These are phyloP conservation scores for Penstemon davidsonii DNA, from an alignment of 257 asterid genomes.

Conservation along the genomic window DNA sequence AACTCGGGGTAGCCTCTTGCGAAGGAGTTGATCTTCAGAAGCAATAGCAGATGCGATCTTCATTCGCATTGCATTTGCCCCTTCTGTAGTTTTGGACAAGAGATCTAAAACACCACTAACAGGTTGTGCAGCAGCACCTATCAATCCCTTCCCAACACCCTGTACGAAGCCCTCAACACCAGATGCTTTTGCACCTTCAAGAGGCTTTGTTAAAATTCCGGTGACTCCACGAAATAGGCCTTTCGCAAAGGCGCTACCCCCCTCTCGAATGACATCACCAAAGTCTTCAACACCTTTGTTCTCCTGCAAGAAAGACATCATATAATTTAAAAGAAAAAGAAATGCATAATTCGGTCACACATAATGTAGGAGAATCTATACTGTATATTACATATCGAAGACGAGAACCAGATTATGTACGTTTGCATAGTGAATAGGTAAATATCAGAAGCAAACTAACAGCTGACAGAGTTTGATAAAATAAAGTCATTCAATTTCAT, in stretches of 20 bases:
- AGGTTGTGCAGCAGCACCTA: slow-evolving; percentile 99
- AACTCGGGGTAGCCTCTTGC: slow-evolving; percentile 92
- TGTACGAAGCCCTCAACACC: slow-evolving; percentile 99
- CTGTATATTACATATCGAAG: slow-evolving; percentile 11
- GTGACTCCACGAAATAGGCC: slow-evolving; percentile 96
- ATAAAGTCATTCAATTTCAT: neutral
- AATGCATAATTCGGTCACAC: slow-evolving; percentile 21
- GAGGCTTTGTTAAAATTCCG: slow-evolving; percentile 96
- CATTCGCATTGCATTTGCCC: slow-evolving; percentile 99
- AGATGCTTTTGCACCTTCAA: slow-evolving; percentile 99
- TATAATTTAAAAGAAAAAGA: slow-evolving; percentile 18
- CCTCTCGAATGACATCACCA: slow-evolving; percentile 96
- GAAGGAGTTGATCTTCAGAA: slow-evolving; percentile 94
- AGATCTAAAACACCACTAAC: slow-evolving; percentile 98
- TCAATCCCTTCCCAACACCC: slow-evolving; percentile 96
- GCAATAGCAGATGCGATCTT: slow-evolving; percentile 94
- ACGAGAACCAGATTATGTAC: neutral
- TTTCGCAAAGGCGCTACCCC: slow-evolving; percentile 98
- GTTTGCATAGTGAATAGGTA: neutral
- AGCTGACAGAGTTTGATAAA: neutral
- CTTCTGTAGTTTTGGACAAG: slow-evolving; percentile 96
- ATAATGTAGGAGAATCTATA: neutral
- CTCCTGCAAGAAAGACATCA: slow-evolving; percentile 50
- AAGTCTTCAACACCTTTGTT: slow-evolving; percentile 96
- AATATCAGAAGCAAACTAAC: slow-evolving; percentile 7